Percentiles rank a stretch among this genome's conserved stretches.
These are phyloP conservation scores for Solanum aculeatissimum DNA, from an alignment of 305 asterid species.

Conservation along the genomic window DNA sequence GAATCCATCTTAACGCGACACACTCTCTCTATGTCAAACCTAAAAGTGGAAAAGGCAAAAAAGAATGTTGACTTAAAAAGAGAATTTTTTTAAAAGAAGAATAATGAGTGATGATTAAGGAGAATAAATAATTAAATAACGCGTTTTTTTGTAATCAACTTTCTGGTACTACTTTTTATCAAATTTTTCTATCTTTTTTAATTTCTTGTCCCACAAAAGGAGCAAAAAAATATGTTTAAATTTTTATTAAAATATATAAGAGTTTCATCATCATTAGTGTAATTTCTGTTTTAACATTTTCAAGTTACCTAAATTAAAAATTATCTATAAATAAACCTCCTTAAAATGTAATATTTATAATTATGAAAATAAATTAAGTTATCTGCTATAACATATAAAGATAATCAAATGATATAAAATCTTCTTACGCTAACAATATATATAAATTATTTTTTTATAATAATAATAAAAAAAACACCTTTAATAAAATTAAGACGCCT, in stretches of 20 bases:
- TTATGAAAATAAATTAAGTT: not conserved
- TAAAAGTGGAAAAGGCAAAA: not conserved
- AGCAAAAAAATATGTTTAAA: too few species aligned
- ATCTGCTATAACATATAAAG: not conserved
- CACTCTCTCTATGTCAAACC: not conserved
- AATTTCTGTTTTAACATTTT: too few species aligned
- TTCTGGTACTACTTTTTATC: not conserved
- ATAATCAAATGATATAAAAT: not conserved
- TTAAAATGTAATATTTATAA: not conserved
- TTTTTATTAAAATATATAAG: too few species aligned
- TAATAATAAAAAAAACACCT: too few species aligned
- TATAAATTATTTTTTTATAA: not conserved
- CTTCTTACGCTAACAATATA: not conserved
- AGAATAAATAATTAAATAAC: not conserved
- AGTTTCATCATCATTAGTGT: too few species aligned
- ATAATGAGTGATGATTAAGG: not conserved
- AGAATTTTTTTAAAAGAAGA: too few species aligned
- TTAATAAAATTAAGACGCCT: too few species aligned
- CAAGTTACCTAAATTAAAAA: not conserved
- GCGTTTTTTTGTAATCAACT: not conserved
- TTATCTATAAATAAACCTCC: too few species aligned
- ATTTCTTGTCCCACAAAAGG: not conserved
- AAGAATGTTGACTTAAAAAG: not conserved
- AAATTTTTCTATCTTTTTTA: not conserved
- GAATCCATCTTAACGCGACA: accelerated